Evolutionary conservation across 2,329 filamentous ascomycete genomes (phyloP), one percentile per base, ranked within the genome.

Genomic region (Beauveria asiatica): DNA sequence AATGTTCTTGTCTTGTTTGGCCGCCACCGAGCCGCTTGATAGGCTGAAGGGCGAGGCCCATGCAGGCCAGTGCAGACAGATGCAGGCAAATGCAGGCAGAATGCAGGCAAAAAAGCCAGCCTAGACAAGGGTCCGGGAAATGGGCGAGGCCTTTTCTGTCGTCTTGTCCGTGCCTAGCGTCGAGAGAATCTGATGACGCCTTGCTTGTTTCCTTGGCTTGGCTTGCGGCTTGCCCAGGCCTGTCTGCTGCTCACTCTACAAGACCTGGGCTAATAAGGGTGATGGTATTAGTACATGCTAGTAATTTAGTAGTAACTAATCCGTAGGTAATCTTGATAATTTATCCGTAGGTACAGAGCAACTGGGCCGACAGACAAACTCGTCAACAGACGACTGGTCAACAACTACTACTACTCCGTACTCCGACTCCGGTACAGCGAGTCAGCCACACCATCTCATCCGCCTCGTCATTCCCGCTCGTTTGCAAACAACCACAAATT

Each of bases 131-230:
- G 45, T 59, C 56, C 17, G 48, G 56, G 56, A 59, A 59, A 51
- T 59, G 56, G 56, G 48, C 56, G 56, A 59, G 56, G 48, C 56
- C 56, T 59, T 59, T 59, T 59, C 16, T 52, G 37, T 52, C 55
- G 55, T 59, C 48, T 42, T 59, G 45, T 52, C 48, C 46, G 55
- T 48, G 42, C 39, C 52, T 54, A 44, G 52, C 23, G 23, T 30
- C 1, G 50, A n/a, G 19, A 39, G 17, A 42, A 48, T 57, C 54
- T 57, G 54, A 48, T 57, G 54, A 57, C 54, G 30, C 44, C 41
- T 57, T 48, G 52, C 39, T 39, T 51, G 49, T 51, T 11, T 30
- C 30, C 30, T 16, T n/a, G 49, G 49, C 49, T 51, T 37, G 49
- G 49, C 33, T 37, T 37, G 33, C 33, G 33, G 49, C 33, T 37